Evolutionary conservation across 495 filamentous ascomycete genomes (phyloP), one percentile per base, ranked within the genome.

Genomic region (Neurospora sp.): DNA sequence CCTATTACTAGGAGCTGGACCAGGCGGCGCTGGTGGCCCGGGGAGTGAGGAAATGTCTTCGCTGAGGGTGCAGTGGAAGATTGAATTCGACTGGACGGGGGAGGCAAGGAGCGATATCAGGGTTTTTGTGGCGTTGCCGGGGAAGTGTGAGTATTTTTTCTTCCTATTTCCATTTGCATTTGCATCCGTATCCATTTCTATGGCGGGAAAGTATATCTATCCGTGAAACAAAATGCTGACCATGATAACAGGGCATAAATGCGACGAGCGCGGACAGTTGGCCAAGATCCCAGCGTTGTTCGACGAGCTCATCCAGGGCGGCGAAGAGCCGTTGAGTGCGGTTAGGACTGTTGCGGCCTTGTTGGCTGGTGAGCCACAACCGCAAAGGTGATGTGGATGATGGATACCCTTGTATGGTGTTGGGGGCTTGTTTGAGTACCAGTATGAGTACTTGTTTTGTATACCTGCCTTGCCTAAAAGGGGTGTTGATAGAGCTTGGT

Each of bases 81-180:
- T 90, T 46, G 77, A 80, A 14, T 90, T 91, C 78, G 88, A 90
- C 76, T 90, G 88, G 88, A 88, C 87, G 0, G 89, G 89, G 6
- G 88, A 91, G 77, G 88, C 88, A 6, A 83, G 86, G 78, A 88
- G 84, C 73, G 79, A 79, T 69, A 77, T 91, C 37, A 75, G 79
- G 3, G 83, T 86, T 38, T 72, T 83, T 73, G 82, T 86, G 4
- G 80, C 83, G 12, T 74, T 85, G 23, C 88, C 88, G 39, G 80
- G 79, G 69, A 86, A 82, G 69, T 90, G 89, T 88, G 79, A 83
- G 86, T 66, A 7, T 48, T 84, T 69, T 39, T n/a, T 9, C 35
- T 69, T 42, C 10, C 39, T 23, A 44, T 44, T 5, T 7, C 5
- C 18, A n/a, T n/a, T 3, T 3, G 7, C 18, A 44, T n/a, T 2